Evolutionary conservation across 2,329 filamentous ascomycete genomes (phyloP).

Genomic region (Pyricularia sp.): DNA sequence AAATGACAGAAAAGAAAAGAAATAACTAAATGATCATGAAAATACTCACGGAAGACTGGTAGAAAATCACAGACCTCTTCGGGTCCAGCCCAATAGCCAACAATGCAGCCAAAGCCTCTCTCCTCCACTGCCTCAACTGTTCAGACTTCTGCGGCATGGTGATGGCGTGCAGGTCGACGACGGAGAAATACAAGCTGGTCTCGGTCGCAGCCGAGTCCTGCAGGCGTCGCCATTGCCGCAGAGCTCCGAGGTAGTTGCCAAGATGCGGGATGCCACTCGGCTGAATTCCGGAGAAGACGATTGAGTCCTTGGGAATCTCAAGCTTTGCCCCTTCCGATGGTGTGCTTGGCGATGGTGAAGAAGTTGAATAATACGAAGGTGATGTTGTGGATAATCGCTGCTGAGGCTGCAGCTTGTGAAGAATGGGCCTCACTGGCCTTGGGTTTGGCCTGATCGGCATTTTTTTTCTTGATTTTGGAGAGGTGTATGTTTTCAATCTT

Average conservation of each 20-base stretch:
- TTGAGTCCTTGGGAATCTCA: conserved; percentile 11
- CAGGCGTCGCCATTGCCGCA: conserved; percentile 73
- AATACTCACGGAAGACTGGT: conserved; percentile 60
- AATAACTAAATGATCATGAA: conserved; percentile 75
- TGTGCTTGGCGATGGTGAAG: background rate
- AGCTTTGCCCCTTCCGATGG: background rate
- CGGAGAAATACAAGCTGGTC: conserved; percentile 63
- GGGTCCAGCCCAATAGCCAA: conserved; percentile 77
- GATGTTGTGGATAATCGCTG: background rate
- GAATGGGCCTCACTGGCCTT: background rate
- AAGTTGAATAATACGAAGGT: background rate
- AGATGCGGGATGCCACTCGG: conserved; percentile 89
- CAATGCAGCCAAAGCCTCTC: conserved; percentile 65
- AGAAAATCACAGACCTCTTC: conserved; percentile 64
- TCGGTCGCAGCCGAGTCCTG: conserved; percentile 48
- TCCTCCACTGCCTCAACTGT: conserved; percentile 49
- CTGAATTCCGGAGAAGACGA: conserved; percentile 93
- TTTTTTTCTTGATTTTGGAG: background rate
- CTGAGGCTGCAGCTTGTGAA: background rate
- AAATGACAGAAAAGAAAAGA: conserved; percentile 51
- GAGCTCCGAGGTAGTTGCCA: conserved; percentile 86
- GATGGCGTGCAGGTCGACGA: conserved; percentile 90
- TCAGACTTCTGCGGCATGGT: conserved; percentile 58
- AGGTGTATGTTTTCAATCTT: background rate
- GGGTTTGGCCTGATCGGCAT: background rate